Percentiles rank a stretch among this genome's conserved stretches.
phyloP scores from a whole-genome alignment of 1,284 basidiomycete species.

The Fistulinella cinereoalba region DNA sequence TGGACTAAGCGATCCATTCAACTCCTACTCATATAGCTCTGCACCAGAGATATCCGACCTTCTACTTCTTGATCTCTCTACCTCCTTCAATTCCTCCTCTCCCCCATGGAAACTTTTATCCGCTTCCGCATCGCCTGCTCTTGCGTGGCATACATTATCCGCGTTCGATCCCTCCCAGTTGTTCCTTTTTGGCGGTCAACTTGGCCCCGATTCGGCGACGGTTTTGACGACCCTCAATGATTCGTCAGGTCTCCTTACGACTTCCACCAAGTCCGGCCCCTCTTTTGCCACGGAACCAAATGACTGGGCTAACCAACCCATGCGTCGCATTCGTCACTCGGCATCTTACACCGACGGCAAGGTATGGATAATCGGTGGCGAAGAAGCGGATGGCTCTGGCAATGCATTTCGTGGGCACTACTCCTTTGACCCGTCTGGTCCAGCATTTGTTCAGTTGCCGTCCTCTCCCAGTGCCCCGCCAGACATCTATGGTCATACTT shows the following conservation, averaged over 20 bases:
- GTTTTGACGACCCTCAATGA: slow-evolving; percentile 54
- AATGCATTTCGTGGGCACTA: slow-evolving; percentile 62
- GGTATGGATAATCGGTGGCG: slow-evolving; percentile 66
- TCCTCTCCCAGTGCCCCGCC: slow-evolving; percentile 53
- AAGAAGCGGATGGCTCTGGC: slow-evolving; percentile 73
- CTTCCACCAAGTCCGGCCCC: slow-evolving; percentile 38
- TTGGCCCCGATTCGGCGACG: slow-evolving; percentile 55
- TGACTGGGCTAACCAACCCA: slow-evolving; percentile 66
- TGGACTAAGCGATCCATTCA: slow-evolving; percentile 71
- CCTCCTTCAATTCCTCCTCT: slow-evolving; percentile 52
- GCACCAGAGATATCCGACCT: slow-evolving; percentile 73
- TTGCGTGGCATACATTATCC: slow-evolving; percentile 81
- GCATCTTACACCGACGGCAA: slow-evolving; percentile 46
- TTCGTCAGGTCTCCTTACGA: slow-evolving; percentile 59
- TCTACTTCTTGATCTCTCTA: slow-evolving; percentile 62
- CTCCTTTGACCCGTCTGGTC: slow-evolving; percentile 52
- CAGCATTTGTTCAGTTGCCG: slow-evolving; percentile 56
- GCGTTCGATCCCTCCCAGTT: slow-evolving; percentile 53
- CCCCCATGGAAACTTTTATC: slow-evolving; percentile 67
- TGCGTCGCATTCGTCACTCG: slow-evolving; percentile 71
- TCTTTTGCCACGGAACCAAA: slow-evolving; percentile 47
- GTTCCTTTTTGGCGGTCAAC: slow-evolving; percentile 74
- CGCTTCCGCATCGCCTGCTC: slow-evolving; percentile 50
- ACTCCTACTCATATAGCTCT: slow-evolving; percentile 66
- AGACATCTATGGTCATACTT: slow-evolving; percentile 68